Base-by-base conservation (phyloP, 306 rosid genomes). In the Sicyos baderoa region DNA sequence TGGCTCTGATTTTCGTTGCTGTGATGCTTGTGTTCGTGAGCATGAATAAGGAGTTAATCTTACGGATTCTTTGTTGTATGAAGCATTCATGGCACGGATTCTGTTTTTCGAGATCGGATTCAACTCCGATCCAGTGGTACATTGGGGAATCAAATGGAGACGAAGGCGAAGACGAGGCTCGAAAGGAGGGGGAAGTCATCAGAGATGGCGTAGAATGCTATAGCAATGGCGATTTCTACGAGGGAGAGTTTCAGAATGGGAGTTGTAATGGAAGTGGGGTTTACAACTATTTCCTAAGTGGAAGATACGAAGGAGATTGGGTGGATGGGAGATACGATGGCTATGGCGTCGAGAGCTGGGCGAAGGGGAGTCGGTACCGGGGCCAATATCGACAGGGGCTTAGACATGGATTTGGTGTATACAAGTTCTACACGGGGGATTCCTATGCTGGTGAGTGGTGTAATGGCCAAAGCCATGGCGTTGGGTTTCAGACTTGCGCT, bases 241-340 rank as follows among this genome's bases (percentile, higher is more conserved):
- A 94, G 79, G 99, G 99, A 1, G 99, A 94, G 76, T 90, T 90
- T 71, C 95, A 90, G 65, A 80, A 82, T 12, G 99, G 99, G 13
- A 82, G 76, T 67, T 64, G 92, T 44, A 88, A 94, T 69, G 97
- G 99, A 15, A 90, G 97, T 72, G 99, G 99, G 70, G 99, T 94
- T 11, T 94, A 94, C 74, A 85, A 90, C 71, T 94, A 88, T 76
- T 85, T 90, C 18, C 96, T 83, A 13, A 90, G 86, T 54, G 97
- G 99, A 0, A 85, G 95, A 27, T 94, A 90, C 32, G 97, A 94
- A 45, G 99, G 99, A 1, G 99, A 90, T 52, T 94, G 99, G 99
- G 82, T 94, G 18, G 99, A 94, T 40, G 99, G 97, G 9, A 83
- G 79, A 70, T 88, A 94, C 35, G 99, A 90, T 68, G 99, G 99